phyloP scores from a whole-genome alignment of 2,329 filamentous ascomycete species.

The Xylaria sp. region DNA sequence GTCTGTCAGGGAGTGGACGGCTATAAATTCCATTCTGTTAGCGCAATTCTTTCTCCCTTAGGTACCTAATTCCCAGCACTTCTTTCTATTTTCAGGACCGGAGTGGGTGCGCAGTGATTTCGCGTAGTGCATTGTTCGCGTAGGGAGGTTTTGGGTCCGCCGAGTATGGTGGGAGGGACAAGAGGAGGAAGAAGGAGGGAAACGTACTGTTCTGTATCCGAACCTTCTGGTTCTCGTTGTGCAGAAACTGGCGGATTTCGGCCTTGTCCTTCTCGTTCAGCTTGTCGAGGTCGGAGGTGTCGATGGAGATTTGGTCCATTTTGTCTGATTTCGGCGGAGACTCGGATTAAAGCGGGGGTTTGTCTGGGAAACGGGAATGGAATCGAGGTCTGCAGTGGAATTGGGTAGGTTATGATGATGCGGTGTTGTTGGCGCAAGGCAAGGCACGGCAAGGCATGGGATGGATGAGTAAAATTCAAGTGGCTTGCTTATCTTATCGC shows the following conservation, averaged over 20 bases:
- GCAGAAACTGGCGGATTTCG: slow-evolving; percentile 80
- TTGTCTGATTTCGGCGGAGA: not conserved
- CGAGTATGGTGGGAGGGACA: no score
- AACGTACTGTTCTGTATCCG: slow-evolving; percentile 55
- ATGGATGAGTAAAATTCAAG: slow-evolving; percentile 13
- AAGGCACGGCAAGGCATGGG: not conserved
- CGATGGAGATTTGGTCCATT: slow-evolving; percentile 33
- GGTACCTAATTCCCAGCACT: not conserved
- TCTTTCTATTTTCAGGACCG: slow-evolving; percentile 42
- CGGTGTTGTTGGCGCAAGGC: not conserved
- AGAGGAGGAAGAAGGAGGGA: not conserved
- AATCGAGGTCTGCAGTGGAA: not conserved
- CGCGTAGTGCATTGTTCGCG: no score
- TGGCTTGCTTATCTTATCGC: slow-evolving; percentile 22
- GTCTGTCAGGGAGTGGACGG: slow-evolving; percentile 56
- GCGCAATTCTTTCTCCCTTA: not conserved
- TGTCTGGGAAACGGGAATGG: not conserved
- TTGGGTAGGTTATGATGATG: not conserved
- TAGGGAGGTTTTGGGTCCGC: no score
- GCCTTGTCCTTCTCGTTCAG: slow-evolving; percentile 78
- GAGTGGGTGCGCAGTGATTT: slow-evolving; percentile 4
- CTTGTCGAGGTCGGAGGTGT: slow-evolving; percentile 61
- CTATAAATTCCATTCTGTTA: slow-evolving; percentile 32
- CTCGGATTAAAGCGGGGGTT: not conserved
- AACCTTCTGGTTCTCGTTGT: slow-evolving; percentile 82